Evolutionary conservation across 371 early-diverging fungal genomes (phyloP).

Genomic region (Apophysomyces elegans): DNA sequence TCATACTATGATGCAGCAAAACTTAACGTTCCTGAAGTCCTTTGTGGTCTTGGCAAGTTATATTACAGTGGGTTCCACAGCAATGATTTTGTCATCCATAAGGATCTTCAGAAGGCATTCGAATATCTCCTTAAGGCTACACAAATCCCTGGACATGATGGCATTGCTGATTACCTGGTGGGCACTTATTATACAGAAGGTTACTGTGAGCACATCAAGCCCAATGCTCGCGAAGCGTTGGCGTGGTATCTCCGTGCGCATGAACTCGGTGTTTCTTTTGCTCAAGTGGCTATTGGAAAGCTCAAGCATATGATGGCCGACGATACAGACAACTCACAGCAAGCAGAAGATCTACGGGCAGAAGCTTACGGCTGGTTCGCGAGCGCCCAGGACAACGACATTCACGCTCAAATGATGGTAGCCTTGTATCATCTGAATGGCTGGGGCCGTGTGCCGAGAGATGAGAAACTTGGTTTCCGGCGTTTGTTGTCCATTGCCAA

Average conservation of each 20-base stretch:
- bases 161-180: conserved; percentile 18
- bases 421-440: conserved; percentile 35
- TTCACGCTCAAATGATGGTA: conserved; percentile 29
- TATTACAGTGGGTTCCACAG: conserved; percentile 23
- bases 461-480: conserved; percentile 19
- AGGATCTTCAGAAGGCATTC: conserved; percentile 23
- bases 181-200: conserved; percentile 29
- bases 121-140: conserved; percentile 24
- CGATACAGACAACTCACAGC: not conserved
- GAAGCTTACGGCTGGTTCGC: conserved; percentile 24
- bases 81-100: conserved; percentile 8
- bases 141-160: conserved; percentile 13
- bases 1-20: conserved; percentile 22
- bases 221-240: conserved; percentile 17
- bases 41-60: conserved; percentile 18
- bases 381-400: conserved; percentile 12
- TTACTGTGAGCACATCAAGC: conserved; percentile 10
- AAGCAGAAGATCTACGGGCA: conserved; percentile 7
- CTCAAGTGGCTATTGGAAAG: conserved; percentile 25
- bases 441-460: conserved; percentile 23
- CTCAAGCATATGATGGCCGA: conserved; percentile 25
- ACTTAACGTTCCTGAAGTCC: conserved; percentile 18
- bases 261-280: conserved; percentile 18
- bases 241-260: conserved; percentile 21
- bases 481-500: conserved; percentile 18